Evolutionary conservation across 2,329 filamentous ascomycete genomes (phyloP), one percentile per base, ranked within the genome.

Genomic region (Penicillium sp.): DNA sequence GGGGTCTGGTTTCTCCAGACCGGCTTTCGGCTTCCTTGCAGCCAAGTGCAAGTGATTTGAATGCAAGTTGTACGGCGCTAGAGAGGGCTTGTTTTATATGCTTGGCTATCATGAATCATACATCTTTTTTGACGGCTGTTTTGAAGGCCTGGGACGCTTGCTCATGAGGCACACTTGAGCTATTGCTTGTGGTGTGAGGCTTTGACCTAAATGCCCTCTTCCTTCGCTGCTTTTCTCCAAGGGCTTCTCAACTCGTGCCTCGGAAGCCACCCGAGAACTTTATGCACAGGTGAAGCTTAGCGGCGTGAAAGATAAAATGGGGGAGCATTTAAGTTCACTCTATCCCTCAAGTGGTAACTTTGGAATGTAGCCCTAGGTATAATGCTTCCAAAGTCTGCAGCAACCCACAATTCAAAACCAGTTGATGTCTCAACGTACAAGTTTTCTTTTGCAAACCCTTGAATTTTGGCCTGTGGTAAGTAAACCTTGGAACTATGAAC

Each of bases 41-140:
- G 24, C 14, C 16, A 4, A 41, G 14, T 40, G 31, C 40, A 43
- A 44, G 31, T 49, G 39, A 36, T 45, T 40, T 22, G 16, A 22
- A 24, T 16, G 24, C 39, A 39, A 4, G 11, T 31, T 45, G 13
- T 48, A 40, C 39, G 51, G 41, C 34, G 45, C 51, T 53, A 53
- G 51, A 53, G 27, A 39, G 21, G 43, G 4, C 13, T 31, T 14
- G 38, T n/a, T 43, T 29, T 43, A 48, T 48, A 48, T 52, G 36
- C 36, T 48, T 52, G 50, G 44, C 44, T 45, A 24, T 48, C n/a
- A 48, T 4, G 50, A 42, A 53, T 48, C 38, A 53, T 43, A 38
- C 48, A 42, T 18, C 18, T 40, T 22, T 29, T 42, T 41, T n/a
- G 24, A 9, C 11, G n/a, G 44, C 16, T 16, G 5, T 36, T 29